A percentile compares a stretch with the other conserved stretches of the same genome.
Conservation (phyloP, 139 green algal species). For the Marvania coccoides region DNA sequence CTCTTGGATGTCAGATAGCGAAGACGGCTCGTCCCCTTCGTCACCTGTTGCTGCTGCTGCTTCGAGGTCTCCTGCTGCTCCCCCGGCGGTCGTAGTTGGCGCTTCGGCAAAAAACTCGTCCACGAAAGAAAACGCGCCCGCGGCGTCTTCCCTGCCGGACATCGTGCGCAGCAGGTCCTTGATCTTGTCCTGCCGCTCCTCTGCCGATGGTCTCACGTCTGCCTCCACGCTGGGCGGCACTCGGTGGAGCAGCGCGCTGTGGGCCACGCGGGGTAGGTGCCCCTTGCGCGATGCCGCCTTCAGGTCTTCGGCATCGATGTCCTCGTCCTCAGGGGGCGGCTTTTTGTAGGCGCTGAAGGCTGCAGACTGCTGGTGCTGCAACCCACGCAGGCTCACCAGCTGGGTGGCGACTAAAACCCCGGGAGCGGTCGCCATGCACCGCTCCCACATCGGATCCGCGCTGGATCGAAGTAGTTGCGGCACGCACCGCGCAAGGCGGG, state of each 20-base stretch:
- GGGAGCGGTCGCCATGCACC: background rate
- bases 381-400: background rate
- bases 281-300: background rate
- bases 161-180: background rate
- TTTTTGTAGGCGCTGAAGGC: background rate
- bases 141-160: background rate
- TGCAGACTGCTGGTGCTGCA: background rate
- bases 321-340: background rate
- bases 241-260: background rate
- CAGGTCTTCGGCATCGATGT: background rate
- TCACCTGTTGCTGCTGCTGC: background rate
- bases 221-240: background rate
- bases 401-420: background rate
- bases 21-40: background rate
- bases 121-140: constrained; percentile 5
- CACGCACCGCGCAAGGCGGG: background rate
- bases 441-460: background rate
- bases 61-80: background rate
- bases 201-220: background rate
- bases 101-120: background rate
- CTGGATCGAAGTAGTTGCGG: background rate
- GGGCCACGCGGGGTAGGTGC: background rate
- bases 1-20: constrained; percentile 3
- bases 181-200: background rate
- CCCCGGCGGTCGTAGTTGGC: background rate